Conservation (phyloP, 305 asterid genomes). For the Striga hermonthica region DNA sequence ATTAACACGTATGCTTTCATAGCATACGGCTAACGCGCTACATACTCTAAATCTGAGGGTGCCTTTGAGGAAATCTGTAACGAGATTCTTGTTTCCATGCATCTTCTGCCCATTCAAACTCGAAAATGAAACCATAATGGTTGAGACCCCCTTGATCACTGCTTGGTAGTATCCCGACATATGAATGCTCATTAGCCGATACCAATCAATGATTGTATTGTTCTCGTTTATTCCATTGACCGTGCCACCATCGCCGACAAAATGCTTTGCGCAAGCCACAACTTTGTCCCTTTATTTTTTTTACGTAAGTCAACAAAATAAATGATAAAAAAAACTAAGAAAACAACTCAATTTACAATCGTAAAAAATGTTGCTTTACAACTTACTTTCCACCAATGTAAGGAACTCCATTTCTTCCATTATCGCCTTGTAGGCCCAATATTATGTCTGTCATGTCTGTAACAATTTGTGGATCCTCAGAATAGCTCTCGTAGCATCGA, state of each 20-base stretch:
- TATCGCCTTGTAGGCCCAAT: slow-evolving; percentile 31
- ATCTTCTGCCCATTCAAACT: slow-evolving; percentile 43
- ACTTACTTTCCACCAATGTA: slow-evolving; percentile 33
- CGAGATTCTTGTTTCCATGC: slow-evolving; percentile 39
- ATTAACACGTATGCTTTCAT: no score
- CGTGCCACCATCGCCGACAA: slow-evolving; percentile 48
- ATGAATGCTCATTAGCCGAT: slow-evolving; percentile 36
- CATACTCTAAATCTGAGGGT: slow-evolving; percentile 38
- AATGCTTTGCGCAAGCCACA: slow-evolving; percentile 27
- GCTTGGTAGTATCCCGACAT: slow-evolving; percentile 40
- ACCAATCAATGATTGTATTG: slow-evolving; percentile 36
- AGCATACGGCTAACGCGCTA: no score
- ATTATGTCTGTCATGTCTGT: slow-evolving; percentile 31
- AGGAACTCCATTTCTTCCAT: slow-evolving; percentile 23
- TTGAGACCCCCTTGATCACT: slow-evolving; percentile 40
- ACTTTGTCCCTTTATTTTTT: slow-evolving; percentile 34
- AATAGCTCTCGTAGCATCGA: slow-evolving; percentile 33
- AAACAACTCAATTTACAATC: background rate
- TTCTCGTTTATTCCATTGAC: slow-evolving; percentile 37
- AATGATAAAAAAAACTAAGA: background rate
- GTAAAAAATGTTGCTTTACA: background rate
- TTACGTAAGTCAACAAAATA: background rate
- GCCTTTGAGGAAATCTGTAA: slow-evolving; percentile 40
- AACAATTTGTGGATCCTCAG: slow-evolving; percentile 30
- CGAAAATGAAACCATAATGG: slow-evolving; percentile 45